Evolutionary conservation across 176 grass and related monocot species (phyloP), one percentile per base, ranked within the genome.

Genomic region (Metroxylon sagu): DNA sequence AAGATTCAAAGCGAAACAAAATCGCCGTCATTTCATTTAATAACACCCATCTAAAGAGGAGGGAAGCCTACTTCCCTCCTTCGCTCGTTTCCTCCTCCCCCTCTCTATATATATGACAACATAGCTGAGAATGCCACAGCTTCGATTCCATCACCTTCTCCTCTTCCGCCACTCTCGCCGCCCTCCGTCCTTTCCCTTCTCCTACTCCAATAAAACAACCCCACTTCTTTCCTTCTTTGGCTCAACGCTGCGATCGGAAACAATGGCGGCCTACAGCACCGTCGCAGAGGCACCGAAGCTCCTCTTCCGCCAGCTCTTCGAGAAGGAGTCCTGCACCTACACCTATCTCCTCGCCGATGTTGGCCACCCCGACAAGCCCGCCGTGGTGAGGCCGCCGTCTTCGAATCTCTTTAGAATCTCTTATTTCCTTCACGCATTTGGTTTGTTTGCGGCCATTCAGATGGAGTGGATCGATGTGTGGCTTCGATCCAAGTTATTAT

Each of bases 321-420:
- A 97, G 87, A 80, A 91, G 78, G 93, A 92, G 74, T 91, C 87
- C 58, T 74, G 51, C 65, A 97, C 93, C 2, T 97, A 97, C 69
- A 97, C 93, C 49, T 97, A 97, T 68, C 87, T 97, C 61, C 82
- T 97, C 69, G 93, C 93, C 31, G 93, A 97, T 73, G 48, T 91
- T 16, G 53, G 59, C 29, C 84, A 85, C 52, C 78, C 87, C 18
- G 87, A 88, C 19, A 97, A 80, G 53, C 87, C 87, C 18, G 93
- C 93, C 25, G 78, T 97, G 87, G 93, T 97, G 75, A 84, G 73
- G 74, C 17, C 4, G 1, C 23, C 16, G 35, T 39, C 35, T 39
- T 39, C 35, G 7, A 31, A 39, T 39, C 8, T 39, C 35, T 39
- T 39, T 39, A 39, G 35, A 39, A 39, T 12, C 35, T 1, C 35